phyloP scores from a whole-genome alignment of 2,329 filamentous ascomycete genomes.

The Oidium heveae region DNA sequence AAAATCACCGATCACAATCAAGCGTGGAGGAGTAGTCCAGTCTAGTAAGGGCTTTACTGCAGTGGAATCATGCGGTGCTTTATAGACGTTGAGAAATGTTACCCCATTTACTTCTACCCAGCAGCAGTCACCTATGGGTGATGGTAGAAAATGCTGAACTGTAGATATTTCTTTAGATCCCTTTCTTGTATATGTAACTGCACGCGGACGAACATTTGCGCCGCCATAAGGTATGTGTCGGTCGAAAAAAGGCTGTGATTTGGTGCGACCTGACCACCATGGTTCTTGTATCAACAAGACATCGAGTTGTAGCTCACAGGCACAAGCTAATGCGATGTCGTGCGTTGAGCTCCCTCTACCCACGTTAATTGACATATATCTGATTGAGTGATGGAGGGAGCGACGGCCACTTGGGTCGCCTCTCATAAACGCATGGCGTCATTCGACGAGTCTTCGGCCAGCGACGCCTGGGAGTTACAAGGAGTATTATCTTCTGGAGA shows the following conservation, averaged over 20 bases:
- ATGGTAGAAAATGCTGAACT: background rate
- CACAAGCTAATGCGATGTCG: background rate
- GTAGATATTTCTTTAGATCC: too few species aligned
- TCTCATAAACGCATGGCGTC: too few species aligned
- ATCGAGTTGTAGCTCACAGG: background rate
- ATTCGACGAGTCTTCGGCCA: background rate
- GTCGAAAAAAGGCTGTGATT: background rate
- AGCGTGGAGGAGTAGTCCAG: background rate
- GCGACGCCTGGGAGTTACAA: background rate
- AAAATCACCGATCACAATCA: background rate
- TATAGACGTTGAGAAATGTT: too few species aligned
- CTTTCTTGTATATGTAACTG: too few species aligned
- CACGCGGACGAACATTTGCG: background rate
- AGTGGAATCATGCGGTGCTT: too few species aligned
- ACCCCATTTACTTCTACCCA: background rate
- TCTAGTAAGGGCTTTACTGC: too few species aligned
- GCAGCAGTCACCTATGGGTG: background rate
- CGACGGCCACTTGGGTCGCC: background rate
- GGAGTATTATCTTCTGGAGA: background rate
- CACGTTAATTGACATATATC: background rate
- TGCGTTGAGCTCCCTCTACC: background rate
- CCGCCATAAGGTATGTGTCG: background rate
- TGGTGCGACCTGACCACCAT: background rate
- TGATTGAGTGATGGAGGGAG: background rate
- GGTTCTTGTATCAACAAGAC: background rate